These are phyloP conservation scores for Martiniozyma abietophila DNA, from an alignment of 805 yeast species.

Conservation along the genomic window DNA sequence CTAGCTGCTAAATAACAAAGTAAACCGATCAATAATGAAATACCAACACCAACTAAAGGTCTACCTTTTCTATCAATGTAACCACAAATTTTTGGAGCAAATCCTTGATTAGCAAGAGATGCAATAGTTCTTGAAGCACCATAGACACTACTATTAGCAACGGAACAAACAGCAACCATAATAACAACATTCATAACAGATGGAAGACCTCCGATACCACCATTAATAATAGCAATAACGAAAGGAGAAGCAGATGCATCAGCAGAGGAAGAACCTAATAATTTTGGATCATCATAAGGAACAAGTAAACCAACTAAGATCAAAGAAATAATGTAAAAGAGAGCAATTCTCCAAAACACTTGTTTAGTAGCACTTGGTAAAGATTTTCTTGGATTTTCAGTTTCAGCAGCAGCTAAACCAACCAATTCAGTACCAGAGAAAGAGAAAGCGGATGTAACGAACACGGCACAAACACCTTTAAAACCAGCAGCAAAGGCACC, in stretches of 20 bases:
- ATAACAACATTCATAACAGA: conserved; percentile 66
- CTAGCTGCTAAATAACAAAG: conserved; percentile 56
- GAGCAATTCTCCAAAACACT: conserved; percentile 53
- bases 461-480: conserved; percentile 57
- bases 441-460: conserved; percentile 54
- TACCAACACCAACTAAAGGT: conserved; percentile 59
- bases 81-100: conserved; percentile 50
- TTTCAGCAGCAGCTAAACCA: conserved; percentile 62
- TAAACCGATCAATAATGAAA: conserved; percentile 44
- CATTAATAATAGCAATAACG: conserved; percentile 57
- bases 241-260: conserved; percentile 64
- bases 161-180: conserved; percentile 60
- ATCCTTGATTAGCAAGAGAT: conserved; percentile 59
- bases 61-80: conserved; percentile 70
- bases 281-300: conserved; percentile 43
- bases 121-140: conserved; percentile 65
- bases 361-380: conserved; percentile 59
- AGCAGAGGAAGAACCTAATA: conserved; percentile 37
- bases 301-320: conserved; percentile 50
- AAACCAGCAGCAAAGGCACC: conserved; percentile 47
- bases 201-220: conserved; percentile 55
- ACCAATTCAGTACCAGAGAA: conserved; percentile 60
- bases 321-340: conserved; percentile 47
- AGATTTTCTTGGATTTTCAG: conserved; percentile 49
- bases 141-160: conserved; percentile 64